Evolutionary conservation across 2,329 filamentous ascomycete species (phyloP), one percentile per base, ranked within the genome.

Genomic region (Mycosphaerella arachidis): DNA sequence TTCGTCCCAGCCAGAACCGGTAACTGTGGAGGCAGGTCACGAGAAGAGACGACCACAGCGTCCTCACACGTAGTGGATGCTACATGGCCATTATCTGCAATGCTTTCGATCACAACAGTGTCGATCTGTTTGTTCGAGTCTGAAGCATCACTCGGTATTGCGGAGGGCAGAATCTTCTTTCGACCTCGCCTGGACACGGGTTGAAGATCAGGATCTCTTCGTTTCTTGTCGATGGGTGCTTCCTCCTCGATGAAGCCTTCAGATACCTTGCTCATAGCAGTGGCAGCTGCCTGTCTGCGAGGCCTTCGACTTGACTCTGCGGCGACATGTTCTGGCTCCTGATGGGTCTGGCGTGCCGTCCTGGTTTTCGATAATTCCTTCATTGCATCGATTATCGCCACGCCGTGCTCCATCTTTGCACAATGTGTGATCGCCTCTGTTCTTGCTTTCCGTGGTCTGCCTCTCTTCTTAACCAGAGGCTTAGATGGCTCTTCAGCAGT

Each of bases 191-290:
- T 35, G 12, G 31, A 35, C 8, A 35, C 40, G 4, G 40, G 56
- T 13, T 57, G 56, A 10, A 58, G 50, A 9, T 48, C 56, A 16
- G 53, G 51, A 35, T 55, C 48, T 45, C 68, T 57, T 18, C 67
- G 53, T 37, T 66, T 63, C 46, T 63, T 70, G 48, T 67, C 67
- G 7, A 66, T 57, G n/a, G 67, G 63, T 13, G 52, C 43, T 27
- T 60, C 60, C 50, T 71, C 68, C 54, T 68, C 64, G 24, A 62
- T 48, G 20, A 67, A 64, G n/a, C 62, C 66, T 45, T 64, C 59
- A 8, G 60, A 52, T 3, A 71, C 65, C 50, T 66, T 68, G 10
- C 43, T 55, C 53, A 59, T 58, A n/a, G 69, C 68, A 46, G 45
- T 58, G 13, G 63, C 52, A 30, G 68, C 69, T 18, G 69, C 69